Evolutionary conservation across 805 yeast genomes (phyloP).

Genomic region (Candida sakaeoensis): DNA sequence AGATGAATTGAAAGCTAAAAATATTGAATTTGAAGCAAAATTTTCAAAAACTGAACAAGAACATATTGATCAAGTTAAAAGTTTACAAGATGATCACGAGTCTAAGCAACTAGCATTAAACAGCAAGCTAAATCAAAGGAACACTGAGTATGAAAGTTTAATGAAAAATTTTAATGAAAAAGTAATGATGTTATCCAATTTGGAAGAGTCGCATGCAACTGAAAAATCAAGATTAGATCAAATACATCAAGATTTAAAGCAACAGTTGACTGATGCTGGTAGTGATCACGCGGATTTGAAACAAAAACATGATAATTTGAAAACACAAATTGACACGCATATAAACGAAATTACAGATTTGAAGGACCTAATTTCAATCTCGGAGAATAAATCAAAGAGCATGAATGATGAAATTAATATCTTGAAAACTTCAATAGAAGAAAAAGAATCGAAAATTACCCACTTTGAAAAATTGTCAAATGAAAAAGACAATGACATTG

Average conservation of each 20-base stretch:
- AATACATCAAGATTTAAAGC: neutral
- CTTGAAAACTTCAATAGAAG: neutral
- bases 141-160: neutral
- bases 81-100: neutral
- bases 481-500: constrained; percentile 5
- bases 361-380: constrained; percentile 1
- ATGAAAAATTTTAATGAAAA: no score
- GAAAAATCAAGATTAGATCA: no score
- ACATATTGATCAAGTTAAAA: constrained; percentile 1
- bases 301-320: constrained; percentile 1
- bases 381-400: constrained; percentile 7
- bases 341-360: neutral
- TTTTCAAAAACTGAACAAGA: neutral
- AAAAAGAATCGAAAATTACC: neutral
- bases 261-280: neutral
- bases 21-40: constrained; percentile 3
- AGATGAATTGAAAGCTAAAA: constrained; percentile 1
- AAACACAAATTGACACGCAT: neutral
- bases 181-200: no score
- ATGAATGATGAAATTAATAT: neutral
- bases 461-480: neutral
- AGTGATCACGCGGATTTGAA: neutral
- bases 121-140: constrained; percentile 1
- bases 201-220: neutral
- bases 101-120: no score